These are phyloP conservation scores for Lumnitzera littorea DNA, from an alignment of 345 rosid genomes.

Conservation along the genomic window DNA sequence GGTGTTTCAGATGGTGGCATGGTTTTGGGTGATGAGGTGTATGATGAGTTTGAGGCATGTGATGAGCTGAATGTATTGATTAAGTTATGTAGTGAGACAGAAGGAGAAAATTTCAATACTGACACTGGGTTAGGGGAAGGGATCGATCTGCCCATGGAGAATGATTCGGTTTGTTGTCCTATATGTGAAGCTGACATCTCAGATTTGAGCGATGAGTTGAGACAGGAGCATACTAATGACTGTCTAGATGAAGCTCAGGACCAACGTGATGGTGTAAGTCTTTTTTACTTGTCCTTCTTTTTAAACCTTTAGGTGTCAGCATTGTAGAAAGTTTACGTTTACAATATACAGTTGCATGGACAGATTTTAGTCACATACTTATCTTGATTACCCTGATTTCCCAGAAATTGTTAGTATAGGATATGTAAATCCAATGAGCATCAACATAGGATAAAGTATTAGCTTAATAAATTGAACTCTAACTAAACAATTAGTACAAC, in stretches of 20 bases:
- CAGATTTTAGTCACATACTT: too few relatives aligned
- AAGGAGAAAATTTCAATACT: slow-evolving; percentile 10
- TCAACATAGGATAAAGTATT: too few relatives aligned
- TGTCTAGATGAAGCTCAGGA: slow-evolving; percentile 63
- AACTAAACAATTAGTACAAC: too few relatives aligned
- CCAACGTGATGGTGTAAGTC: slow-evolving; percentile 35
- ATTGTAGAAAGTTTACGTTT: background rate
- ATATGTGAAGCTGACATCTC: slow-evolving; percentile 69
- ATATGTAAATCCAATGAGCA: too few relatives aligned
- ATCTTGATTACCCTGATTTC: too few relatives aligned
- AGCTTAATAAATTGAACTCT: too few relatives aligned
- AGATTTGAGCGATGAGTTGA: slow-evolving; percentile 47
- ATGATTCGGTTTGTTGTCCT: slow-evolving; percentile 47
- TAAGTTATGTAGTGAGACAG: slow-evolving; percentile 41
- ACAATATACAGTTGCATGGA: too few relatives aligned
- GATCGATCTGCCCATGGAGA: slow-evolving; percentile 12
- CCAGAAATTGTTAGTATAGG: too few relatives aligned
- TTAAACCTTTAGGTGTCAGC: background rate
- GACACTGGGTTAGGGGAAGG: background rate
- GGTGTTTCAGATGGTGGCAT: slow-evolving; percentile 6
- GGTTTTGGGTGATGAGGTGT: slow-evolving; percentile 14
- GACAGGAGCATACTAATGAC: slow-evolving; percentile 62
- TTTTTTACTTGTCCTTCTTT: background rate
- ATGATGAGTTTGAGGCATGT: slow-evolving; percentile 28
- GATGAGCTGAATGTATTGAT: slow-evolving; percentile 49